These are phyloP conservation scores for Aspergillaceae sp. DNA, from an alignment of 2,329 filamentous ascomycete species.

Conservation along the genomic window DNA sequence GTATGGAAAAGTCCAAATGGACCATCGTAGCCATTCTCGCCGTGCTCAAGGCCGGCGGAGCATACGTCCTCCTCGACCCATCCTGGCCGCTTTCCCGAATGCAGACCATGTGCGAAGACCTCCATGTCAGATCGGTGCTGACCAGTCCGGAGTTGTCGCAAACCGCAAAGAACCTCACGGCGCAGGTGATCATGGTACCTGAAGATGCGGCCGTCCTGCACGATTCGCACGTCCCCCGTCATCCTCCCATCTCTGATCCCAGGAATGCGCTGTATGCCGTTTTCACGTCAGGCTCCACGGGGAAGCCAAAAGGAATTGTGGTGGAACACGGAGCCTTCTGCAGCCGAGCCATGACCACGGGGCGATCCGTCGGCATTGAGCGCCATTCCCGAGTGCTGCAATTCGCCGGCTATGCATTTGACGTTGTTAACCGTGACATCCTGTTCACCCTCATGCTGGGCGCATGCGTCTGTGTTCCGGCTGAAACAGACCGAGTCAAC, in stretches of 20 bases:
- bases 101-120: background rate
- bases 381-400: conserved; percentile 16
- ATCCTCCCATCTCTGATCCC: too few species aligned
- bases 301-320: conserved; percentile 10
- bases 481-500: conserved; percentile 35
- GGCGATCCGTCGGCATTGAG: background rate
- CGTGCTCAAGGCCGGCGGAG: background rate
- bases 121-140: background rate
- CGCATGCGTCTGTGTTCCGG: conserved; percentile 38
- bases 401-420: conserved; percentile 35
- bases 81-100: background rate
- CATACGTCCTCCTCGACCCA: background rate
- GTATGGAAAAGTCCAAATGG: conserved; percentile 1
- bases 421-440: conserved; percentile 26
- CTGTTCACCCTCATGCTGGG: conserved; percentile 33
- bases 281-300: conserved; percentile 30
- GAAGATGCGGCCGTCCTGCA: background rate
- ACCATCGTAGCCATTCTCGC: background rate
- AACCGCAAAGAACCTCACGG: background rate
- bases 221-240: too few species aligned
- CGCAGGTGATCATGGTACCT: background rate
- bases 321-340: conserved; percentile 6
- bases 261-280: conserved; percentile 31
- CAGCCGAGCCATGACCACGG: background rate
- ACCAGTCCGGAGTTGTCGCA: background rate